These are phyloP conservation scores for Lentithecium fluviatile DNA, from an alignment of 495 filamentous ascomycete species.

Conservation along the genomic window DNA sequence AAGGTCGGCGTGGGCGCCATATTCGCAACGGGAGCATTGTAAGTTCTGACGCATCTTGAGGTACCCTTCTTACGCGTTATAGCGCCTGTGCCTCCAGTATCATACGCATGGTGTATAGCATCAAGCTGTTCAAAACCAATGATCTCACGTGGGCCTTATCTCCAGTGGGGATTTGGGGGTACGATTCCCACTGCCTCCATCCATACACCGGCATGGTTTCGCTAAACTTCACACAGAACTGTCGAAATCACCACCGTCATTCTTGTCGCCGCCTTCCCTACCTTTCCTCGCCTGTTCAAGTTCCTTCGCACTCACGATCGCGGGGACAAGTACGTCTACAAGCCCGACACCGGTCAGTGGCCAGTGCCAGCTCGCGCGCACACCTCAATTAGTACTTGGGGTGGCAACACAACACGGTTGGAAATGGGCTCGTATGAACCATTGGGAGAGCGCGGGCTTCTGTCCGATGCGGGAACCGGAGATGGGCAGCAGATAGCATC, in stretches of 20 bases:
- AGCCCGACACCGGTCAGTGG: no score
- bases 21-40: constrained; percentile 21
- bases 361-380: no score
- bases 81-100: constrained; percentile 7
- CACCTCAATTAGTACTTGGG: no score
- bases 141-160: constrained; percentile 3
- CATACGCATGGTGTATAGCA: constrained; percentile 5
- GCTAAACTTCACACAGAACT: not conserved
- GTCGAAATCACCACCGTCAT: constrained; percentile 17
- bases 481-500: no score
- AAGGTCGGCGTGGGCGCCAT: constrained; percentile 12
- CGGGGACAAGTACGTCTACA: no score
- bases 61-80: not conserved
- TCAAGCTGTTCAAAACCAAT: not conserved
- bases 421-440: no score
- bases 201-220: not conserved
- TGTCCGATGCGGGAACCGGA: no score
- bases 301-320: not conserved
- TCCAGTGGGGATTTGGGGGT: constrained; percentile 14
- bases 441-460: no score
- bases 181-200: not conserved
- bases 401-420: no score
- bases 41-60: not conserved
- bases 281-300: constrained; percentile 10
- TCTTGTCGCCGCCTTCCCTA: constrained; percentile 4